Conservation (phyloP, 768 basidiomycete genomes). For the Leccinum fibrillosum region DNA sequence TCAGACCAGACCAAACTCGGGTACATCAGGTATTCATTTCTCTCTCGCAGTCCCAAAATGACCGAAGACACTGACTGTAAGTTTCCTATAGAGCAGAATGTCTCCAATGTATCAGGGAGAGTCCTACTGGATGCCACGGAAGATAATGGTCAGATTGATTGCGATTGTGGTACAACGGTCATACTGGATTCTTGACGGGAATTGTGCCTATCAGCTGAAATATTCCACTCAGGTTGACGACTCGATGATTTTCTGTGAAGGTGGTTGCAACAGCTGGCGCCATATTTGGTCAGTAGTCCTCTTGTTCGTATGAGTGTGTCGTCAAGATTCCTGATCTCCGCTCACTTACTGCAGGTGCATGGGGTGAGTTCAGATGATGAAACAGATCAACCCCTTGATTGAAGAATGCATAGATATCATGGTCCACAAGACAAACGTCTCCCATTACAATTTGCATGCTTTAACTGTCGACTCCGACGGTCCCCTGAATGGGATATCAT, state of each 20-base stretch:
- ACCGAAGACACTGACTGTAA: conserved; percentile 34
- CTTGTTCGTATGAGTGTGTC: neutral
- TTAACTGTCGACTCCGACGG: conserved; percentile 68
- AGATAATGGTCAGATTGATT: conserved; percentile 47
- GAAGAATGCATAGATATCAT: conserved; percentile 50
- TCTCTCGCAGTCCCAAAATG: neutral
- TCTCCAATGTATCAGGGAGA: neutral
- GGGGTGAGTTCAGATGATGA: conserved; percentile 27
- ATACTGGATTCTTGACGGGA: neutral
- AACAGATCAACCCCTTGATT: neutral
- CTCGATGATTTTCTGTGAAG: conserved; percentile 60
- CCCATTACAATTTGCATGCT: conserved; percentile 62
- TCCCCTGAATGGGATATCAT: conserved; percentile 73
- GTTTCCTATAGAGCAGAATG: conserved; percentile 11
- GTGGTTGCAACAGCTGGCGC: conserved; percentile 69
- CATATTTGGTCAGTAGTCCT: conserved; percentile 61
- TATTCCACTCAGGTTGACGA: conserved; percentile 48
- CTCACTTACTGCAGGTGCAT: conserved; percentile 32
- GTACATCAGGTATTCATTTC: conserved; percentile 45
- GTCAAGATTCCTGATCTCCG: neutral
- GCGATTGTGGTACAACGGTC: conserved; percentile 67
- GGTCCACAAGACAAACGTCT: conserved; percentile 53
- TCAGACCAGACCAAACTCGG: conserved; percentile 32
- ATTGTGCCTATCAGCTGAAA: neutral
- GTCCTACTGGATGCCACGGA: conserved; percentile 7